Percentiles rank a stretch among this genome's conserved stretches.
Evolutionary conservation across 139 green algal genomes (phyloP).

Genomic region (Tetradesmus obliquus): DNA sequence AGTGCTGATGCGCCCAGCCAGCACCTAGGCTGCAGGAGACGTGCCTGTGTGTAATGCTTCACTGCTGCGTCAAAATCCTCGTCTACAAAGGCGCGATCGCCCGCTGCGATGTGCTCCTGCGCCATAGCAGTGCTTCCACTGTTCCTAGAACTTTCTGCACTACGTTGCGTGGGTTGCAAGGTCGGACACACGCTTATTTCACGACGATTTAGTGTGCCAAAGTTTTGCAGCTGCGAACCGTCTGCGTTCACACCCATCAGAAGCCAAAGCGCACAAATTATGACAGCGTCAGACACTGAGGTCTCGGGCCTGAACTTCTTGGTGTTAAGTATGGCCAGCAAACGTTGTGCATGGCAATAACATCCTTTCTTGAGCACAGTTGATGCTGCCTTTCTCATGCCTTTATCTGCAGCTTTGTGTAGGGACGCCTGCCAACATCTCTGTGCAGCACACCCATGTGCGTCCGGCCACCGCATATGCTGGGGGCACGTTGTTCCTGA

Average conservation of each 20-base stretch:
- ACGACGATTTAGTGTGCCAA: neutral
- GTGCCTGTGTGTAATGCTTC: constrained; percentile 62
- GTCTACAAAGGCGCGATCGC: constrained; percentile 68
- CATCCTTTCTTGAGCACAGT: no score
- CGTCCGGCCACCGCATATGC: no score
- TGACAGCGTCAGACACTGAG: no score
- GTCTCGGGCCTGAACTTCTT: no score
- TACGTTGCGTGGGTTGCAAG: neutral
- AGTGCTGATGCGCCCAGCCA: neutral
- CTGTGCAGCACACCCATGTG: no score
- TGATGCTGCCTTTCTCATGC: no score
- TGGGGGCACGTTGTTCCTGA: no score
- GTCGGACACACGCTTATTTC: neutral
- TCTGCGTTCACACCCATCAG: neutral
- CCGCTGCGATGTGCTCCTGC: constrained; percentile 40
- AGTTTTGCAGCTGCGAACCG: neutral
- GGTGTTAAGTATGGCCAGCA: no score
- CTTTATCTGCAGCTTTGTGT: no score
- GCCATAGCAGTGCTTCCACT: constrained; percentile 14
- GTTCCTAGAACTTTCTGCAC: neutral
- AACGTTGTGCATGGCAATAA: no score
- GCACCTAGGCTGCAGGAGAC: neutral
- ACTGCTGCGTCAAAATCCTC: constrained; percentile 65
- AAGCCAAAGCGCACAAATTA: neutral
- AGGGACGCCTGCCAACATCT: no score